Conservation (phyloP, 106 monocot genomes). For the Ottelia alismoides region DNA sequence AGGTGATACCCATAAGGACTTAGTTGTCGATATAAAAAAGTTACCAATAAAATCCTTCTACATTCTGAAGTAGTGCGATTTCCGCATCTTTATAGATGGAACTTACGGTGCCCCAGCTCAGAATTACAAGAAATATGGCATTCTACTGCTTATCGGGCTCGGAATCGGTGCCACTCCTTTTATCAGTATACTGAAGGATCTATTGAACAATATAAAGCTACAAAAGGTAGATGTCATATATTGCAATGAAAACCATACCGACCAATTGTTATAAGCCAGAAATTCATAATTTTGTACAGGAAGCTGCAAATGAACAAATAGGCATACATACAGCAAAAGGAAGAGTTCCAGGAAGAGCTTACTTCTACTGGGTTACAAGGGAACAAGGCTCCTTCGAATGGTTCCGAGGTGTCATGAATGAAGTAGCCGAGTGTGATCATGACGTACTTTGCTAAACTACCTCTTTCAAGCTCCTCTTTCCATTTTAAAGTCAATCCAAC, state of each 20-base stretch:
- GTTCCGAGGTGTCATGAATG: constrained; percentile 95
- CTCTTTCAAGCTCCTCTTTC: too few species aligned
- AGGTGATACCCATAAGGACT: too few species aligned
- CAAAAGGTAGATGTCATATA: too few species aligned
- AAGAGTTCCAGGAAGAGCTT: constrained; percentile 58
- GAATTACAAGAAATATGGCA: constrained; percentile 93
- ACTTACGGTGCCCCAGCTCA: constrained; percentile 97
- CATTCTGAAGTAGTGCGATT: too few species aligned
- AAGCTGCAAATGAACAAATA: constrained; percentile 8
- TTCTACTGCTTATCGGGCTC: constrained; percentile 79
- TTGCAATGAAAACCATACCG: too few species aligned
- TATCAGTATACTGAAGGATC: constrained; percentile 92
- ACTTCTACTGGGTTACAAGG: constrained; percentile 97
- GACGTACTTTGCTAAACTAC: constrained; percentile 21
- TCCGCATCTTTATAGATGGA: constrained; percentile 67
- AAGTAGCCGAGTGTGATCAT: constrained; percentile 74
- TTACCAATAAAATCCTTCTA: too few species aligned
- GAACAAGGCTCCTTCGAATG: constrained; percentile 96
- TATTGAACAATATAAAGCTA: constrained; percentile 65
- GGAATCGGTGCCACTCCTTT: constrained; percentile 98
- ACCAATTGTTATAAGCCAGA: too few species aligned
- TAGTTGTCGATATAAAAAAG: too few species aligned
- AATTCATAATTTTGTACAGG: too few species aligned
- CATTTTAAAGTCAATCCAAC: too few species aligned
- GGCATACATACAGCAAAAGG: constrained; percentile 15